Conservation (phyloP, 2,329 filamentous ascomycete genomes). For the Colletotrichum sp. region DNA sequence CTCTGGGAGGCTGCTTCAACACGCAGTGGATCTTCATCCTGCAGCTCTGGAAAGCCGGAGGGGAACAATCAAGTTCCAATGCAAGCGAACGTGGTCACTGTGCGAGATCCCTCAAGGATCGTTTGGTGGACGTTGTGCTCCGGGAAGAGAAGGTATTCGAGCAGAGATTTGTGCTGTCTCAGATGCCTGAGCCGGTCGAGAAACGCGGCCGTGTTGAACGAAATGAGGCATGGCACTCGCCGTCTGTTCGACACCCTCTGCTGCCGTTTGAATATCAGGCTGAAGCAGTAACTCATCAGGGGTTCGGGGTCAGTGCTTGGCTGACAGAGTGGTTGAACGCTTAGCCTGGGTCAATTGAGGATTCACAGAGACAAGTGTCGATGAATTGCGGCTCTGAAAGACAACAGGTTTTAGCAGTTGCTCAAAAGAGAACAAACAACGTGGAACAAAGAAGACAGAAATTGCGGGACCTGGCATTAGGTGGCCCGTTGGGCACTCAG, state of each 20-base stretch:
- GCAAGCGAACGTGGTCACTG: background rate
- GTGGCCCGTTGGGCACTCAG: background rate
- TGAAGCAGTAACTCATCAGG: background rate
- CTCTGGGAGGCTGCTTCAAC: background rate
- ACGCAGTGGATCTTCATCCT: background rate
- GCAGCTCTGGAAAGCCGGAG: background rate
- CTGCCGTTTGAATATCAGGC: background rate
- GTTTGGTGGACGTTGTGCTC: background rate
- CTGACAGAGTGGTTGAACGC: background rate
- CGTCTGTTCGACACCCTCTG: background rate
- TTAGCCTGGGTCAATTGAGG: background rate
- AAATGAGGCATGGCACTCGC: background rate
- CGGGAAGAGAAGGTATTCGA: background rate
- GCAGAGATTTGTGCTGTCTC: background rate
- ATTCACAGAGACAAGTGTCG: background rate
- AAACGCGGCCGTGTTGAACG: background rate
- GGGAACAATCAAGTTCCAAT: background rate
- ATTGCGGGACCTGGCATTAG: background rate
- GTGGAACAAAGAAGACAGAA: background rate
- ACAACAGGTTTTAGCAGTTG: background rate
- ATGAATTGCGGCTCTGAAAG: background rate
- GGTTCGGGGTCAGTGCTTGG: background rate
- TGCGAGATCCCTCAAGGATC: background rate
- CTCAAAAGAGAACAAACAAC: background rate
- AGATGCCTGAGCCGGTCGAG: background rate